Evolutionary conservation across 78 protist species (phyloP).

Genomic region (slime mould (Dictyostelium discoideum)): DNA sequence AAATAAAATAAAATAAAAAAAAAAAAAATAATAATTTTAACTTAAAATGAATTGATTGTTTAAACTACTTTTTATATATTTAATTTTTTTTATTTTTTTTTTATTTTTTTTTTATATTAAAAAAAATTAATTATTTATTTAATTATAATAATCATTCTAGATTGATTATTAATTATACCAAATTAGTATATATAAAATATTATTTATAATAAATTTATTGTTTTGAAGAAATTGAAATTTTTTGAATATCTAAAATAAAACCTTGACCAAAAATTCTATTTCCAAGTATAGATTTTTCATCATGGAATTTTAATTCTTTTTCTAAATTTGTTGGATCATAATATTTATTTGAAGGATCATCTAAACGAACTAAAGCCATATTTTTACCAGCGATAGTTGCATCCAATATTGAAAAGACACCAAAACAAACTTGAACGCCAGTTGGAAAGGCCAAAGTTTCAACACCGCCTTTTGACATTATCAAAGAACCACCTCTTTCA

Average conservation of each 20-base stretch:
- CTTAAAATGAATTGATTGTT: not conserved
- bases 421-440: not conserved
- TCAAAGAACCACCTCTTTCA: not conserved
- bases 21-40: no score
- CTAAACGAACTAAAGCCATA: not conserved
- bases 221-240: not conserved
- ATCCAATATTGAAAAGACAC: conserved; percentile 7
- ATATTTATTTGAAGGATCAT: not conserved
- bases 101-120: not conserved
- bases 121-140: not conserved
- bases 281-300: not conserved
- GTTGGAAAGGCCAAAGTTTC: conserved; percentile 4
- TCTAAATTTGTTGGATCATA: not conserved
- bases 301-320: not conserved
- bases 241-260: not conserved
- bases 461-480: conserved; percentile 19
- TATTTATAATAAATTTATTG: not conserved
- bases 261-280: conserved; percentile 14
- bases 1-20: no score
- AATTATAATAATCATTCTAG: not conserved
- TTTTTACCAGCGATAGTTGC: not conserved
- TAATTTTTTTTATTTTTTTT: not conserved
- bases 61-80: not conserved
- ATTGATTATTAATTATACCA: not conserved
- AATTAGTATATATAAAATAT: not conserved